A percentile compares a stretch with the other conserved stretches of the same genome.
Conservation (phyloP, 2,329 filamentous ascomycete genomes). For the Tricladium varicosporioides region DNA sequence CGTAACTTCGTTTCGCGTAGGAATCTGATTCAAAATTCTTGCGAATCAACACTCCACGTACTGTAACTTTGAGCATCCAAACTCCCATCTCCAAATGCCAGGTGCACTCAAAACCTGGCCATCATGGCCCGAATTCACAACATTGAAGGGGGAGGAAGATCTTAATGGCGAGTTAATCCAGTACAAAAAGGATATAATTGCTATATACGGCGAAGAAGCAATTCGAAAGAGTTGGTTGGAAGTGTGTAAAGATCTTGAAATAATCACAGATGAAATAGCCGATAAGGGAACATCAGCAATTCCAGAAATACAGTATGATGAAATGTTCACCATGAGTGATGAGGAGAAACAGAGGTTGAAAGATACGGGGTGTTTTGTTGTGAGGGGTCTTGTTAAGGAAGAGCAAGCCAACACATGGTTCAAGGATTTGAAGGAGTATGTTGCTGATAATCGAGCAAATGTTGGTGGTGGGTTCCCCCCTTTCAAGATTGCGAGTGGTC, state of each 20-base stretch:
- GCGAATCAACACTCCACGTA: too few species aligned
- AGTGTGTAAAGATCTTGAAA: slow-evolving; percentile 37
- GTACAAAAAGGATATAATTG: slow-evolving; percentile 37
- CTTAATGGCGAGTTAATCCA: slow-evolving; percentile 10
- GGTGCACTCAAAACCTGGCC: slow-evolving; percentile 23
- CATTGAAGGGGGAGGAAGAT: slow-evolving; percentile 23
- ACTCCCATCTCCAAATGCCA: slow-evolving; percentile 1
- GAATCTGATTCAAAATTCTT: too few species aligned
- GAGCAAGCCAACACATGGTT: slow-evolving; percentile 29
- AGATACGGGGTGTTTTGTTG: slow-evolving; percentile 30
- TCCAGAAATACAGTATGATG: slow-evolving; percentile 33
- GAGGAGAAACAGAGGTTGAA: slow-evolving; percentile 30
- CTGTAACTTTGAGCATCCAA: background rate
- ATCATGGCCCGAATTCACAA: slow-evolving; percentile 29
- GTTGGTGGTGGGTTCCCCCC: slow-evolving; percentile 19
- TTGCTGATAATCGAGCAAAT: slow-evolving; percentile 33
- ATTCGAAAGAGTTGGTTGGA: slow-evolving; percentile 39
- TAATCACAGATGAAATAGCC: slow-evolving; percentile 38
- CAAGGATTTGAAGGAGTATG: slow-evolving; percentile 34
- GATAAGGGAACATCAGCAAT: slow-evolving; percentile 35
- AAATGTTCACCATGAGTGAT: slow-evolving; percentile 25
- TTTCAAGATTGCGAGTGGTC: background rate
- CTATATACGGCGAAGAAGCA: slow-evolving; percentile 37
- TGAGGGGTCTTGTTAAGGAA: slow-evolving; percentile 25
- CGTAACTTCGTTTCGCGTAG: too few species aligned